Evolutionary conservation across 2,329 filamentous ascomycete species (phyloP).

Genomic region (Aspergillus cejpii): DNA sequence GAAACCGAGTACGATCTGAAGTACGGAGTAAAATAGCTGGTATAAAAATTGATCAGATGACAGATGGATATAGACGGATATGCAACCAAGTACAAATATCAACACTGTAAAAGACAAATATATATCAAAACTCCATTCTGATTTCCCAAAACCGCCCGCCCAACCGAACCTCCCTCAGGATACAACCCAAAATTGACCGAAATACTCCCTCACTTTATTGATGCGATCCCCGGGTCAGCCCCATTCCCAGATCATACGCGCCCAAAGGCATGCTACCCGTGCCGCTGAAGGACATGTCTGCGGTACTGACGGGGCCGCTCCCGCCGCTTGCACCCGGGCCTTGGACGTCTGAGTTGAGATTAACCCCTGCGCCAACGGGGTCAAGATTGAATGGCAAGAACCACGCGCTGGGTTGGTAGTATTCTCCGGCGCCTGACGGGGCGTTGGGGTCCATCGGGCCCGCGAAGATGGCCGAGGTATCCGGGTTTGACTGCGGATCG

Average conservation of each 20-base stretch:
- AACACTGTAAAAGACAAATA: too few relatives aligned
- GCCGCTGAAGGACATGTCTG: slow-evolving; percentile 21
- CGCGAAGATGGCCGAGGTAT: slow-evolving; percentile 30
- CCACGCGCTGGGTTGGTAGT: slow-evolving; percentile 60
- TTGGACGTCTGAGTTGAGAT: slow-evolving; percentile 10
- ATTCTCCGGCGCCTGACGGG: slow-evolving; percentile 33
- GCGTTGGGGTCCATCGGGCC: slow-evolving; percentile 32
- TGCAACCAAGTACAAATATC: too few relatives aligned
- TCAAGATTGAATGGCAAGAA: slow-evolving; percentile 92
- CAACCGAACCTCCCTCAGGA: not conserved
- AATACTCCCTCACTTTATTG: slow-evolving; percentile 6
- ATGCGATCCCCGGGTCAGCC: slow-evolving; percentile 15
- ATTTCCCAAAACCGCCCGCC: not conserved
- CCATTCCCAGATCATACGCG: slow-evolving; percentile 25
- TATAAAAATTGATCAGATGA: too few relatives aligned
- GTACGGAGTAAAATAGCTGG: too few relatives aligned
- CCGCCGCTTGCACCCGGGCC: slow-evolving; percentile 3
- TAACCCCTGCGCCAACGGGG: slow-evolving; percentile 40
- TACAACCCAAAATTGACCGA: not conserved
- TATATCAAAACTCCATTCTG: not conserved
- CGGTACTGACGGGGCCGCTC: slow-evolving; percentile 4
- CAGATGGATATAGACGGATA: too few relatives aligned
- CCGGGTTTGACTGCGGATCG: slow-evolving; percentile 14
- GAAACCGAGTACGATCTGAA: too few relatives aligned
- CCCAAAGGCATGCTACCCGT: slow-evolving; percentile 21